Evolutionary conservation across 495 filamentous ascomycete species (phyloP).

Genomic region (Thozetella sp.): DNA sequence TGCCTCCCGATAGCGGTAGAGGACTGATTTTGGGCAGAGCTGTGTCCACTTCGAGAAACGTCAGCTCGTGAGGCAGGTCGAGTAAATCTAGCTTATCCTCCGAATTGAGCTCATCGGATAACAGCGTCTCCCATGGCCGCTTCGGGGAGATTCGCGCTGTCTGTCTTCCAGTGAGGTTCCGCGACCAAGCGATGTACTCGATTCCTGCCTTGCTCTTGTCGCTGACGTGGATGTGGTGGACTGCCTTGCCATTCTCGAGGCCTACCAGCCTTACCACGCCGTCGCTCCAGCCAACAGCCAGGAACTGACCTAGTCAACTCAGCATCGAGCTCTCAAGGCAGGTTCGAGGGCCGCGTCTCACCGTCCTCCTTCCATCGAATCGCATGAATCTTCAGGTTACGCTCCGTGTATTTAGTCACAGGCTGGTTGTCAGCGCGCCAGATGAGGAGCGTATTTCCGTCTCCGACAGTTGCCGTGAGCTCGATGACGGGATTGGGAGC

Average conservation of each 20-base stretch:
- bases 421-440: constrained; percentile 46
- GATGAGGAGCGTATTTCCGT: constrained; percentile 66
- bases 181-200: constrained; percentile 72
- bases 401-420: constrained; percentile 46
- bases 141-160: constrained; percentile 9
- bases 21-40: constrained; percentile 79
- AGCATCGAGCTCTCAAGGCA: constrained; percentile 15
- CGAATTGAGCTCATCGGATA: constrained; percentile 32
- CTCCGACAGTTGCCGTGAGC: constrained; percentile 72
- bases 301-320: constrained; percentile 59
- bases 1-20: constrained; percentile 59
- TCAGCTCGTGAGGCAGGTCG: constrained; percentile 78
- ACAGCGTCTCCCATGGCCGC: constrained; percentile 2
- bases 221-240: constrained; percentile 64
- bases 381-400: constrained; percentile 51
- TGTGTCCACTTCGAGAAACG: constrained; percentile 76
- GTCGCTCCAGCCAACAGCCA: constrained; percentile 81
- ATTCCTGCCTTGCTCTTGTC: constrained; percentile 42
- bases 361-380: constrained; percentile 83
- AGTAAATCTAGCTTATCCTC: constrained; percentile 33
- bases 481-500: constrained; percentile 84
- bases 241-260: constrained; percentile 74
- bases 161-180: constrained; percentile 62
- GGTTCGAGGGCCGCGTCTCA: constrained; percentile 27
- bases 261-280: constrained; percentile 69